Evolutionary conservation across 805 yeast genomes (phyloP).

Genomic region (Blastobotrys chiropterorum): DNA sequence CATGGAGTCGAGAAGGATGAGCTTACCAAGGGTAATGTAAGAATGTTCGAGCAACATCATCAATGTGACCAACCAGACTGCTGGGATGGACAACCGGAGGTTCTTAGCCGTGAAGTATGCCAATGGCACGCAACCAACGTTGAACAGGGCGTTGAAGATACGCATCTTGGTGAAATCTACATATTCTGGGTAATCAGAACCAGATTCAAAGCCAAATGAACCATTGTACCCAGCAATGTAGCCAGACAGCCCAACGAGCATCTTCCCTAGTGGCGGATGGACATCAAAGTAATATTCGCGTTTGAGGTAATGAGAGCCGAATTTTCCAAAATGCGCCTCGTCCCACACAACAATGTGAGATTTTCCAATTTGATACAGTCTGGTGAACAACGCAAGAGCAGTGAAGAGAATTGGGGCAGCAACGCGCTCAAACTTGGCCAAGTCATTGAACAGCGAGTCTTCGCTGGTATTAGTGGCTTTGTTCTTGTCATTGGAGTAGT

Average conservation of each 20-base stretch:
- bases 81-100: conserved; percentile 62
- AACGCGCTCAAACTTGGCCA: conserved; percentile 28
- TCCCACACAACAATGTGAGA: conserved; percentile 84
- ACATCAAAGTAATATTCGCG: conserved; percentile 94
- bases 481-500: conserved; percentile 5
- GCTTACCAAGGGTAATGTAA: conserved; percentile 78
- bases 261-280: conserved; percentile 95
- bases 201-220: conserved; percentile 82
- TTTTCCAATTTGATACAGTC: conserved; percentile 60
- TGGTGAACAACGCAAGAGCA: conserved; percentile 52
- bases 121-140: conserved; percentile 78
- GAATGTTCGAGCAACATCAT: conserved; percentile 74
- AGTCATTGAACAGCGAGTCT: conserved; percentile 24
- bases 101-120: conserved; percentile 77
- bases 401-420: conserved; percentile 34
- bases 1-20: conserved; percentile 88
- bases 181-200: conserved; percentile 65
- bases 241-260: conserved; percentile 85
- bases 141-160: conserved; percentile 76
- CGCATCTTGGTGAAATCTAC: conserved; percentile 80
- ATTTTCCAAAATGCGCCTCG: conserved; percentile 96
- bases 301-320: conserved; percentile 83
- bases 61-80: conserved; percentile 72
- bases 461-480: conserved; percentile 12
- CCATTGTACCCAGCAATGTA: conserved; percentile 85